Evolutionary conservation across 2,329 filamentous ascomycete genomes (phyloP).

Genomic region (Nakataea oryzae): DNA sequence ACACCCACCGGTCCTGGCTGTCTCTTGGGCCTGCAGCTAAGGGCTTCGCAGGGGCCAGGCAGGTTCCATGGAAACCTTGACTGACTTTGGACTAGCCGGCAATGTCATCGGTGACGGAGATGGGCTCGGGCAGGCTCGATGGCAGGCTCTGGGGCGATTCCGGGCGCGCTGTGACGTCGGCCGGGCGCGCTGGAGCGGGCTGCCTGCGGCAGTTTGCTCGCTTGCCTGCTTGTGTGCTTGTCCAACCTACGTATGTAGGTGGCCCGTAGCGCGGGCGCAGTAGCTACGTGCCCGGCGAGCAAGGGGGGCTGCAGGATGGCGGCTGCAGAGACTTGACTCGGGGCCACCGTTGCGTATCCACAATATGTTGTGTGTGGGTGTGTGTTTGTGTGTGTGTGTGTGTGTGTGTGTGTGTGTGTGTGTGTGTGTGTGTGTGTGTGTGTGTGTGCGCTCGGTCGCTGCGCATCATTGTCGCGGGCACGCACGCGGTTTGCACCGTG

Average conservation of each 20-base stretch:
- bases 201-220: background rate
- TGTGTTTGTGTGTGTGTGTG: too few relatives aligned
- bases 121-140: background rate
- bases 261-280: background rate
- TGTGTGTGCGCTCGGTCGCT: too few relatives aligned
- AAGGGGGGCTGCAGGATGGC: background rate
- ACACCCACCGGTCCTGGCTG: background rate
- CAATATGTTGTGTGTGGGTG: background rate
- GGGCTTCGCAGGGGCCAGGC: background rate
- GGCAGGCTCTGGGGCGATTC: background rate
- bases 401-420: too few relatives aligned
- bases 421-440: too few relatives aligned
- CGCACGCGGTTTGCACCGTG: background rate
- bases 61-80: background rate
- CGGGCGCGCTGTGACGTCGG: background rate
- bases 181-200: background rate
- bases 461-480: too few relatives aligned
- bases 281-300: too few relatives aligned
- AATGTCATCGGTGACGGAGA: background rate
- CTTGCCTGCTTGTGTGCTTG: background rate
- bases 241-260: background rate
- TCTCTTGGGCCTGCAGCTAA: background rate
- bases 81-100: background rate
- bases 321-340: background rate
- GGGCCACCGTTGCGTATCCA: background rate